phyloP scores from a whole-genome alignment of 2,329 filamentous ascomycete genomes.

The Colletotrichum sp. region DNA sequence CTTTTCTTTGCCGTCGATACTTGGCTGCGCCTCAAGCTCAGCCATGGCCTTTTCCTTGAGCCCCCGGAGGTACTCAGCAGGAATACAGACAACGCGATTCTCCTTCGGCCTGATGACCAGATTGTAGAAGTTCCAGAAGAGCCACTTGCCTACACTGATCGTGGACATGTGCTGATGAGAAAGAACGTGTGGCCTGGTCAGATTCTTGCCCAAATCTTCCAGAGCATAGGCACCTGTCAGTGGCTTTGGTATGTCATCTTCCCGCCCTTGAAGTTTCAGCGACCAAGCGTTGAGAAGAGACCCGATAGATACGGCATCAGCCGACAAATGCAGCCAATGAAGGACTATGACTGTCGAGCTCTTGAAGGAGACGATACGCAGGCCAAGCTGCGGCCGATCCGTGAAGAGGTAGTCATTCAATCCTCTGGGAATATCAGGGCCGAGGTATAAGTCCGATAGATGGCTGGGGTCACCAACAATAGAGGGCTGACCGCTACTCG shows the following conservation, averaged over 20 bases:
- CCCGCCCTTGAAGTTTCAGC: background rate
- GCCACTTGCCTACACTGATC: background rate
- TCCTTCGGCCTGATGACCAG: background rate
- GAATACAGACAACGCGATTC: background rate
- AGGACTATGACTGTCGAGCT: constrained; percentile 46
- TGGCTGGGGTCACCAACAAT: constrained; percentile 28
- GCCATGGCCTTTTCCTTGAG: background rate
- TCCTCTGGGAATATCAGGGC: constrained; percentile 25
- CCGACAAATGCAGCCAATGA: constrained; percentile 43
- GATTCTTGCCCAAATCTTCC: background rate
- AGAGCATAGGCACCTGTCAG: background rate
- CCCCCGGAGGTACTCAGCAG: background rate
- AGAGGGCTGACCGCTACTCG: constrained; percentile 22
- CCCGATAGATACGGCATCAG: constrained; percentile 42
- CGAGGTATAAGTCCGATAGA: background rate
- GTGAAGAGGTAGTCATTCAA: constrained; percentile 39
- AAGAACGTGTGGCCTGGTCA: background rate
- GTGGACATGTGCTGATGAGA: background rate
- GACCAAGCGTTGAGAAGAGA: background rate
- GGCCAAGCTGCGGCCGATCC: constrained; percentile 43
- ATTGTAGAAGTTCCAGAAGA: background rate
- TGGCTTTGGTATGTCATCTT: background rate
- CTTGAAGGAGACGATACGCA: constrained; percentile 46
- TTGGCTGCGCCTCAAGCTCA: constrained; percentile 26
- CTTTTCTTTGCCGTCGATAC: background rate